phyloP scores from a whole-genome alignment of 805 yeast species.

The Wickerhamiella qilinensis region DNA sequence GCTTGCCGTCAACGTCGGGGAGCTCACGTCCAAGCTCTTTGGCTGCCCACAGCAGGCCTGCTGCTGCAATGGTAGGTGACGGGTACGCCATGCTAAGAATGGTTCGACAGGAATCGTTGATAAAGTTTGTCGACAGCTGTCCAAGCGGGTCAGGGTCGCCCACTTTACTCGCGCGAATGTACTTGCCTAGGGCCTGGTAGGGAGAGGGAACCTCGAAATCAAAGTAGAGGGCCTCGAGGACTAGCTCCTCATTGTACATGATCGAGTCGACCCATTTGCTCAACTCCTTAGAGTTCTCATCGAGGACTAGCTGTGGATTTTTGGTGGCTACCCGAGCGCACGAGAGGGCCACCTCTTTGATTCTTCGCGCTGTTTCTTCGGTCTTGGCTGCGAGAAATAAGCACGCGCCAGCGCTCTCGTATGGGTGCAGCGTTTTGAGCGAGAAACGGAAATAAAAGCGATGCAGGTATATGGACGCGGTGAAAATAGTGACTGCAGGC shows the following conservation, averaged over 20 bases:
- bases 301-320: conserved; percentile 24
- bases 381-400: conserved; percentile 38
- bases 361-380: conserved; percentile 34
- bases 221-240: conserved; percentile 31
- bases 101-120: conserved; percentile 26
- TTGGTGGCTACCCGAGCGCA: conserved; percentile 34
- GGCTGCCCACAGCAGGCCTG: conserved; percentile 24
- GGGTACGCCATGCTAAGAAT: conserved; percentile 20
- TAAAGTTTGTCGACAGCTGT: conserved; percentile 13
- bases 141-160: conserved; percentile 5
- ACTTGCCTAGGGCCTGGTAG: conserved; percentile 9
- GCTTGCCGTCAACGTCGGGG: conserved; percentile 6
- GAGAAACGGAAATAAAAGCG: conserved; percentile 35
- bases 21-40: conserved; percentile 3
- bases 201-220: conserved; percentile 32
- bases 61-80: conserved; percentile 23
- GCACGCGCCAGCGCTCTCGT: conserved; percentile 35
- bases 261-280: conserved; percentile 37
- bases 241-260: conserved; percentile 29
- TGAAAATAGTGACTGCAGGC: conserved; percentile 32
- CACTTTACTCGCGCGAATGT: not conserved
- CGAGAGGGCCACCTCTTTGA: conserved; percentile 33
- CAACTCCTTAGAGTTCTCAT: conserved; percentile 32
- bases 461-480: conserved; percentile 34
- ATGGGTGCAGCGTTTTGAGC: conserved; percentile 29